Evolutionary conservation across 805 yeast species (phyloP), one percentile per base, ranked within the genome.

Genomic region (Scheffersomyces ergatensis): DNA sequence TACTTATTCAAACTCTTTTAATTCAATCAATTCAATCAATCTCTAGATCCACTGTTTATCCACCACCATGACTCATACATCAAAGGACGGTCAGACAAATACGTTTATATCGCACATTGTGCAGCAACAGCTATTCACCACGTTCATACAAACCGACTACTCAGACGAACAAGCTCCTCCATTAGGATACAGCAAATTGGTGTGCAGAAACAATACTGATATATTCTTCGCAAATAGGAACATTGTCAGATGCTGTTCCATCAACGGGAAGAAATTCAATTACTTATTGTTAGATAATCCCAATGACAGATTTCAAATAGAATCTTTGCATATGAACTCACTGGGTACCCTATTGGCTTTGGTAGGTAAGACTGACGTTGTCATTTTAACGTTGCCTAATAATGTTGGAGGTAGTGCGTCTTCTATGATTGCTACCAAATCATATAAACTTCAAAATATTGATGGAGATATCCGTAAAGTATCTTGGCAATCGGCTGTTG

Each of bases 281-380:
- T 66, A 57, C 49, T 46, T 48, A 30, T 20, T 58, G 12, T 38
- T 67, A 16, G 14, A 36, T 13, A 47, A 48, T 13, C 20, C 21
- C 4, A 34, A 58, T 21, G 58, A 58, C 11, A 33, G 36, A 7
- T 64, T 63, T 42, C 55, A 54, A 15, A 67, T 75, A 21, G 43
- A 48, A 3, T 58, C 60, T 0, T 37, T 77, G 16, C 50, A 50
- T 16, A 42, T 73, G 39, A 78, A 78, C 51, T 41, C 51, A 4
- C 52, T 67, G 27, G 78, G 74, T 3, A 61, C 70, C 0, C 54
- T 70, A 4, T 43, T 78, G 37, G 80, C 78, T 2, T 49, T 67
- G 2, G 55, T 65, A n/a, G 70, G 75, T 4, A 54, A 49, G 1
- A 8, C 38, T 4, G 50, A 55, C 12, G 40, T 74, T 4, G 47